Conservation (phyloP, 2,329 filamentous ascomycete genomes). For the Dothideomycetidae sp. region DNA sequence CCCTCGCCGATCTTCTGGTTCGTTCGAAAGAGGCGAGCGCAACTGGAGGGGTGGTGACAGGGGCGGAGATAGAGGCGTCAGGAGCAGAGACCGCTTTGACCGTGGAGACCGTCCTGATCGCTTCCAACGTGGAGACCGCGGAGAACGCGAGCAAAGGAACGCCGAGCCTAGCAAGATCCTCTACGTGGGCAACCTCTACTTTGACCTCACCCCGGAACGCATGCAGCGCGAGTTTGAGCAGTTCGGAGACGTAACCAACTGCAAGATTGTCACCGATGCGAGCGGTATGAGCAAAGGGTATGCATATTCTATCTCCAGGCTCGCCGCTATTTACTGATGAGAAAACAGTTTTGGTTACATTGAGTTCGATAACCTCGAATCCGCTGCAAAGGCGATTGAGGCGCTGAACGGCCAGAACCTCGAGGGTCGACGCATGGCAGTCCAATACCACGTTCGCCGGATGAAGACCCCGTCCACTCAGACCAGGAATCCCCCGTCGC, state of each 20-base stretch:
- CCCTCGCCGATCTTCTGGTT: slow-evolving; percentile 12
- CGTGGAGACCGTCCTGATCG: background rate
- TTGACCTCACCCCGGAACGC: slow-evolving; percentile 49
- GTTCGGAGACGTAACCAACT: slow-evolving; percentile 41
- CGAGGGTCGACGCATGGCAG: slow-evolving; percentile 49
- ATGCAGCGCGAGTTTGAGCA: slow-evolving; percentile 44
- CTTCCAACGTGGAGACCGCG: background rate
- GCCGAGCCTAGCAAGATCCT: slow-evolving; percentile 32
- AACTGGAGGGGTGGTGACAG: slow-evolving; percentile 12
- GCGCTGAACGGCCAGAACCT: slow-evolving; percentile 45
- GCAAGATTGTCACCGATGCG: slow-evolving; percentile 45
- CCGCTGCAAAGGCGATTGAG: slow-evolving; percentile 42
- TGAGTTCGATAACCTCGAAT: slow-evolving; percentile 39
- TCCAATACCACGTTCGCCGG: slow-evolving; percentile 41
- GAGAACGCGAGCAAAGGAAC: slow-evolving; percentile 7
- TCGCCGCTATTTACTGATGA: background rate
- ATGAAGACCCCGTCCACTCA: slow-evolving; percentile 10
- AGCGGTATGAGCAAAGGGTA: slow-evolving; percentile 57
- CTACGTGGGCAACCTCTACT: slow-evolving; percentile 57
- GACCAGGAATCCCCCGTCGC: slow-evolving; percentile 31
- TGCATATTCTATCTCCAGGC: no score
- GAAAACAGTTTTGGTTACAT: slow-evolving; percentile 49
- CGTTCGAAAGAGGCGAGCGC: slow-evolving; percentile 15
- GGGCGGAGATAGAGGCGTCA: slow-evolving; percentile 12
- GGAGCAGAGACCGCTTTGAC: background rate